Evolutionary conservation across 2,329 filamentous ascomycete species (phyloP).

Genomic region (Fusarium proliferatum): DNA sequence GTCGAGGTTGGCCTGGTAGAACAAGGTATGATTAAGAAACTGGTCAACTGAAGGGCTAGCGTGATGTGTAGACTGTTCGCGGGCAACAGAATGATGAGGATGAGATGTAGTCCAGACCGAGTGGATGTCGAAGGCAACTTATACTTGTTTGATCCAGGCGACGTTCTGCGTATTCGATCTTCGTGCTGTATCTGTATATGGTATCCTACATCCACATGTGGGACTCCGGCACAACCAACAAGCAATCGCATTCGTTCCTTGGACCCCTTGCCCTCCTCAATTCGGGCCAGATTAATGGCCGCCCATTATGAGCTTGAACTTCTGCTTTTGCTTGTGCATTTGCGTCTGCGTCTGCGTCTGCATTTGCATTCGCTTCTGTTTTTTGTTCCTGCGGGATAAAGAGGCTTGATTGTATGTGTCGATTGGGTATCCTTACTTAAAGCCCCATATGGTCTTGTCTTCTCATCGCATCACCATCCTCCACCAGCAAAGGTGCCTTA

Average conservation of each 20-base stretch:
- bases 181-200: constrained; percentile 45
- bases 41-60: neutral
- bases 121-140: constrained; percentile 53
- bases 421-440: constrained; percentile 56
- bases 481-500: constrained; percentile 15
- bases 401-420: constrained; percentile 49
- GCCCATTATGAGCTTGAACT: constrained; percentile 43
- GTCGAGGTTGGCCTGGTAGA: neutral
- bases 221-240: constrained; percentile 47
- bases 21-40: neutral
- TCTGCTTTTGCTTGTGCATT: constrained; percentile 20
- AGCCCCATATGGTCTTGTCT: constrained; percentile 48
- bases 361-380: constrained; percentile 19
- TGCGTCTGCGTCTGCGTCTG: constrained; percentile 17
- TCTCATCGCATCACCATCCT: constrained; percentile 45
- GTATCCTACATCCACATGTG: constrained; percentile 45
- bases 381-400: constrained; percentile 51
- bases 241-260: constrained; percentile 41
- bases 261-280: constrained; percentile 23
- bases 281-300: constrained; percentile 30
- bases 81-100: constrained; percentile 9
- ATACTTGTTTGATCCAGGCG: constrained; percentile 48
- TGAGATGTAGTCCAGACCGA: constrained; percentile 27
- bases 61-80: neutral
- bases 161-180: constrained; percentile 24